phyloP scores from a whole-genome alignment of 345 rosid genomes.

The Barbarea vulgaris region DNA sequence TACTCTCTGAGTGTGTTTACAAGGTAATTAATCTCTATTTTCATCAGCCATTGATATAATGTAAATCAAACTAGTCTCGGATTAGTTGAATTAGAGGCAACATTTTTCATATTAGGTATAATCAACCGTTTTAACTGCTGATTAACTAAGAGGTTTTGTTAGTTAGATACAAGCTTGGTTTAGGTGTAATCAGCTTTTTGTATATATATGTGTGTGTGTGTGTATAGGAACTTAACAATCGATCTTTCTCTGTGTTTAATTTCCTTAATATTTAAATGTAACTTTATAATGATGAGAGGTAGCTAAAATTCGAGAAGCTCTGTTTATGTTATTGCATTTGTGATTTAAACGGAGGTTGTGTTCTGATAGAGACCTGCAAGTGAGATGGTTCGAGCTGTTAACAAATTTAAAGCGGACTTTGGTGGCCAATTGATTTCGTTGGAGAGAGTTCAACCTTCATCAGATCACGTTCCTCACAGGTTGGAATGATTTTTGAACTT shows the following conservation, averaged over 20 bases:
- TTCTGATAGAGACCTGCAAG: conserved; percentile 71
- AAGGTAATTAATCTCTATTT: conserved; percentile 52
- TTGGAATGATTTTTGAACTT: conserved; percentile 16
- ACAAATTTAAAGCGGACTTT: conserved; percentile 91
- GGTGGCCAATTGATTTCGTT: conserved; percentile 87
- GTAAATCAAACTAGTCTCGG: not conserved
- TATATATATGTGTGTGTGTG: not conserved
- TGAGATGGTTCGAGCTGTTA: conserved; percentile 89
- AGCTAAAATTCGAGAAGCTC: not conserved
- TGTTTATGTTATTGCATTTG: conserved; percentile 1
- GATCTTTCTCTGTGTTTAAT: not conserved
- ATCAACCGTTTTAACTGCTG: not conserved
- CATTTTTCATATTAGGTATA: not conserved
- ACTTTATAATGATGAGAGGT: not conserved
- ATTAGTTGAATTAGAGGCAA: not conserved
- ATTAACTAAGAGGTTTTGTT: conserved; percentile 21
- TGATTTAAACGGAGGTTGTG: not conserved
- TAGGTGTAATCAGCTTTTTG: not conserved
- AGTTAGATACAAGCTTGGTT: not conserved
- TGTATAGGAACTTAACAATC: not conserved
- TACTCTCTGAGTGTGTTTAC: conserved; percentile 91
- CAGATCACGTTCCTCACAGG: conserved; percentile 97
- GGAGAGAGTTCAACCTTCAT: conserved; percentile 94
- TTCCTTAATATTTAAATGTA: not conserved
- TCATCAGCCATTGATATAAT: not conserved